Base-by-base conservation (phyloP, 805 yeast genomes). In the Naumovozyma castellii region DNA sequence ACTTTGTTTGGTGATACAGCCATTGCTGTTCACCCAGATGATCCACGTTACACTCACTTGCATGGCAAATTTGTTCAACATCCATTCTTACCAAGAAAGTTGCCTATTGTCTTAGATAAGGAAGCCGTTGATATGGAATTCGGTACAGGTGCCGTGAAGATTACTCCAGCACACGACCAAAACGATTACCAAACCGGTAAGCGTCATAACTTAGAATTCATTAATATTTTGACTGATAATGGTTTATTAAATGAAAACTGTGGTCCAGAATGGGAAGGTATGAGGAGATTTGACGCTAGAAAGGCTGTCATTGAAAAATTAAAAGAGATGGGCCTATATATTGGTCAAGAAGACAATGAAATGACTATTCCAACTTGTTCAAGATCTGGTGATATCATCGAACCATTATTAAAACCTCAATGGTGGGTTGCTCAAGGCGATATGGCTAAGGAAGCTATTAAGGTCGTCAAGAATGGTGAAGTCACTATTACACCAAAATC, bases 121-220 rank as follows among this genome's bases (percentile, higher is more conserved):
- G 95, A 85, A 65, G 92, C 97, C 32, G 98, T 92, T 48, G 98
- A 92, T 65, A 92, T 92, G 97, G 95, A 84, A 64, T 92, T 92
- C 53, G 98, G 98, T 74, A 92, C 98, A 46, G 98, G 98, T 80
- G 98, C 98, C 36, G 98, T 92, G 46, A 92, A 92, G 68, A 92
- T 92, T 61, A 92, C 98, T 12, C 98, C 98, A 44, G 97, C 95
- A 34, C 98, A 92, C 66, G 98, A 92, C 67, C 83, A 79, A 56
- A 92, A 92, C 73, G 98, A 92, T 85, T 87, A 85, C 74, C 74
- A 71, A 59, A 86, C 96, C 40, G 98, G 98, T 70, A 88, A 84
- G 69, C 87, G 98, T 69, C 84, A 86, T 64, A 70, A 76, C 57
- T 73, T 92, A 55, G 95, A 86, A 61, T 76, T 86, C 56, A 74